Evolutionary conservation across 139 green algal genomes (phyloP).

Genomic region (Micractinium conductrix): DNA sequence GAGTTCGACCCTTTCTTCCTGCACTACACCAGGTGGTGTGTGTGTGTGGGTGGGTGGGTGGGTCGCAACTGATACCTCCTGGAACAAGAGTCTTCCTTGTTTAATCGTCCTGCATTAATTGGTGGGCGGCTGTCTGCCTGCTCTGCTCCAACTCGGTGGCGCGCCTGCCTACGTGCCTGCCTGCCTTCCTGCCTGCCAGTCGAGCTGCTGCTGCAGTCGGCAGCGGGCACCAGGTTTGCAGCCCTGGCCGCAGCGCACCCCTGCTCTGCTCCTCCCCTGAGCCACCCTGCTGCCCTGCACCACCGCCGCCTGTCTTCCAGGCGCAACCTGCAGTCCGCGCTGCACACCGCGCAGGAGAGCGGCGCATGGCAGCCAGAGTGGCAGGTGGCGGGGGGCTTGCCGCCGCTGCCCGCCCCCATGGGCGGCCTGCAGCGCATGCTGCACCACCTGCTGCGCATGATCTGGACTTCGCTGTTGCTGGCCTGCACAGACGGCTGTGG

Average conservation of each 20-base stretch:
- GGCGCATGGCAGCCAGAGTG: slow-evolving; percentile 40
- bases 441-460: slow-evolving; percentile 28
- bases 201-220: not conserved
- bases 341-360: slow-evolving; percentile 30
- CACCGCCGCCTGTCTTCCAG: not conserved
- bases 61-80: too few species aligned
- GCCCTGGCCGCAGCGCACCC: not conserved
- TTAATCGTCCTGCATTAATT: too few species aligned
- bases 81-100: too few species aligned
- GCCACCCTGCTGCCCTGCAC: not conserved
- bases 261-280: not conserved
- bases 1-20: slow-evolving; percentile 56
- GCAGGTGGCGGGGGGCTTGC: slow-evolving; percentile 37
- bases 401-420: slow-evolving; percentile 20
- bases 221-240: not conserved
- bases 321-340: slow-evolving; percentile 38
- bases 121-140: too few species aligned
- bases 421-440: slow-evolving; percentile 9
- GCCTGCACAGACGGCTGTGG: not conserved
- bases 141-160: too few species aligned
- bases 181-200: too few species aligned
- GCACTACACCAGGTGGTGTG: slow-evolving; percentile 38
- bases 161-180: too few species aligned
- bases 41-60: too few species aligned
- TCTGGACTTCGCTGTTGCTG: slow-evolving; percentile 7